These are phyloP conservation scores for Kodamaea lidongshanica DNA, from an alignment of 805 yeast species.

Conservation along the genomic window DNA sequence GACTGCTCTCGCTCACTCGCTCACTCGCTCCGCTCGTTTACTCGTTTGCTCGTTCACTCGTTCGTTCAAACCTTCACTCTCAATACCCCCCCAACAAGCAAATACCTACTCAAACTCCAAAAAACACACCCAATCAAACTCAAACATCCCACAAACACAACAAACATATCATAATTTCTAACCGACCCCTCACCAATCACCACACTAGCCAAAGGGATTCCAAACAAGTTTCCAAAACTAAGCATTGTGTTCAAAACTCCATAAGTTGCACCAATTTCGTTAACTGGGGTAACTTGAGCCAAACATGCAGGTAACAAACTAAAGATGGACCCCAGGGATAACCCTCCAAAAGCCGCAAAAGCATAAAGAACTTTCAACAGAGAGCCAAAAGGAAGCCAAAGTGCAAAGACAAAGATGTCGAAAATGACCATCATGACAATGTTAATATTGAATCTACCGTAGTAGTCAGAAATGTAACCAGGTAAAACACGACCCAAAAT, in stretches of 20 bases:
- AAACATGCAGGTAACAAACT: constrained; percentile 30
- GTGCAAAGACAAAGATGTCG: constrained; percentile 20
- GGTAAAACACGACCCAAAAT: constrained; percentile 29
- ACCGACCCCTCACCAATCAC: constrained; percentile 23
- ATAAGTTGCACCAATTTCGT: constrained; percentile 32
- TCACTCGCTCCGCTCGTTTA: too few relatives aligned
- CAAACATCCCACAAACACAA: constrained; percentile 26
- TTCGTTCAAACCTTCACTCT: constrained; percentile 14
- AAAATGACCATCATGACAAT: constrained; percentile 25
- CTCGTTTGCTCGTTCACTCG: too few relatives aligned
- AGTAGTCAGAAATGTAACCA: constrained; percentile 22
- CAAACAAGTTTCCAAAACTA: constrained; percentile 28
- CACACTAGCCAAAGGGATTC: constrained; percentile 29
- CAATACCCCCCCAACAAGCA: constrained; percentile 13
- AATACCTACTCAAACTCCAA: constrained; percentile 17
- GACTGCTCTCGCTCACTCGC: too few relatives aligned
- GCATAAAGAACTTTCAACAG: constrained; percentile 20
- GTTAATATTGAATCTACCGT: constrained; percentile 28
- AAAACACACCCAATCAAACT: constrained; percentile 23
- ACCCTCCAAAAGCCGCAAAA: constrained; percentile 31
- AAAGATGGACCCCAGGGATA: constrained; percentile 29
- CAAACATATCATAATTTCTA: constrained; percentile 25
- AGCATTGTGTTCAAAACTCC: constrained; percentile 28
- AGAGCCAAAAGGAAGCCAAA: constrained; percentile 32
- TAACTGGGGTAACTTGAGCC: constrained; percentile 21